These are phyloP conservation scores for Pelargonium cotyledonis DNA, from an alignment of 441 rosid genomes.

Conservation along the genomic window DNA sequence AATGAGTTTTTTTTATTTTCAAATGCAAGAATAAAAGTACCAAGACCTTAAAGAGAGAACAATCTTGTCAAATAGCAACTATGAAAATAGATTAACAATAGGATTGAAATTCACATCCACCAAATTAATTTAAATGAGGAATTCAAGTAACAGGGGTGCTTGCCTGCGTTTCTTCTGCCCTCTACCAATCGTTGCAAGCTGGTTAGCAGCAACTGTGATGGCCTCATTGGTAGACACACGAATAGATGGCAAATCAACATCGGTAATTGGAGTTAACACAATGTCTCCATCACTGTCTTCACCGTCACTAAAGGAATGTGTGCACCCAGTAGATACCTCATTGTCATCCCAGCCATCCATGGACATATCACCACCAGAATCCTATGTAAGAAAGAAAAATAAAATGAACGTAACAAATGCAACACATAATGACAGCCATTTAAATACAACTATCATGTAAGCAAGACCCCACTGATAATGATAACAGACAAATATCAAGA, in stretches of 20 bases:
- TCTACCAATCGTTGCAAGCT: slow-evolving; percentile 54
- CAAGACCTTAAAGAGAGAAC: background rate
- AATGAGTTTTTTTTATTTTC: background rate
- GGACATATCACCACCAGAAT: slow-evolving; percentile 36
- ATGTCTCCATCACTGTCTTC: slow-evolving; percentile 79
- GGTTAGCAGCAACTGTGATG: slow-evolving; percentile 46
- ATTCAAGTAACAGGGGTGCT: slow-evolving; percentile 14
- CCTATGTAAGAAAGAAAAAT: slow-evolving; percentile 26
- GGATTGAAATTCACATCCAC: background rate
- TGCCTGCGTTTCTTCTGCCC: slow-evolving; percentile 57
- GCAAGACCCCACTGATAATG: background rate
- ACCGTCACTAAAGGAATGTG: slow-evolving; percentile 69
- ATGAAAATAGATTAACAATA: background rate
- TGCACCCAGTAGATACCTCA: slow-evolving; percentile 27
- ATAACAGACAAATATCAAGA: background rate
- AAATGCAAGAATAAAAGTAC: slow-evolving; percentile 1
- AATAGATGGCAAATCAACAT: slow-evolving; percentile 46
- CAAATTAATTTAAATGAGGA: background rate
- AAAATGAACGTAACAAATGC: background rate
- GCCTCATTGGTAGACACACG: slow-evolving; percentile 46
- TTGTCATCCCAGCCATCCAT: slow-evolving; percentile 48
- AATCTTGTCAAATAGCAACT: background rate
- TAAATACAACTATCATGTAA: background rate
- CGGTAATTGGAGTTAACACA: slow-evolving; percentile 41
- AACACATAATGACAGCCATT: background rate